These are phyloP conservation scores for Apiospora marii DNA, from an alignment of 2,329 filamentous ascomycete species.

Conservation along the genomic window DNA sequence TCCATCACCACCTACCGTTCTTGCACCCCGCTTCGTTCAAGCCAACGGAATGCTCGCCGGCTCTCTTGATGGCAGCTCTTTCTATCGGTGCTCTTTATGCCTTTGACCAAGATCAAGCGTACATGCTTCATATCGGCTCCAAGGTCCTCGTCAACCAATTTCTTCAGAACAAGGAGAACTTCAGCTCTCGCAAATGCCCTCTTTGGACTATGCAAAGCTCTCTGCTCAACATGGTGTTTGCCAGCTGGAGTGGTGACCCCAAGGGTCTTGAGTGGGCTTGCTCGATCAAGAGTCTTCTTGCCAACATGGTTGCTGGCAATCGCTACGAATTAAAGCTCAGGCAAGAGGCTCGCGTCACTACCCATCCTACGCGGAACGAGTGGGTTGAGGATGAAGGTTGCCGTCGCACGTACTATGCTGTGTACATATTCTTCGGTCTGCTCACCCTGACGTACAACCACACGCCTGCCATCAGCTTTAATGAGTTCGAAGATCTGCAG, in stretches of 20 bases:
- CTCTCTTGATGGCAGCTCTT: slow-evolving; percentile 85
- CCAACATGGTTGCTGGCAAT: slow-evolving; percentile 98
- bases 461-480: slow-evolving; percentile 96
- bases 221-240: slow-evolving; percentile 97
- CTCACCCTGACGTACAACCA: slow-evolving; percentile 97
- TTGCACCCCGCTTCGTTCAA: slow-evolving; percentile 91
- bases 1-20: slow-evolving; percentile 96
- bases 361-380: slow-evolving; percentile 79
- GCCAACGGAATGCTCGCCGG: slow-evolving; percentile 79
- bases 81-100: slow-evolving; percentile 97
- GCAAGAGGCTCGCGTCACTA: slow-evolving; percentile 82
- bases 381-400: slow-evolving; percentile 99
- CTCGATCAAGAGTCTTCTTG: slow-evolving; percentile 96
- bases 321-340: slow-evolving; percentile 95
- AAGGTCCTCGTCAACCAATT: slow-evolving; percentile 98
- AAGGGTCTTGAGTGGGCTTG: slow-evolving; percentile 99
- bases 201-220: slow-evolving; percentile 99
- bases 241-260: slow-evolving; percentile 97
- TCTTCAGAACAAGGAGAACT: slow-evolving; percentile 97
- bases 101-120: slow-evolving; percentile 96
- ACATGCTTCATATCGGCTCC: slow-evolving; percentile 95
- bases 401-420: slow-evolving; percentile 94
- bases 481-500: slow-evolving; percentile 93
- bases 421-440: slow-evolving; percentile 98
- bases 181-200: slow-evolving; percentile 96